Base-by-base conservation (phyloP, 1,139 yeast genomes). In the Suhomyces atakaporum region DNA sequence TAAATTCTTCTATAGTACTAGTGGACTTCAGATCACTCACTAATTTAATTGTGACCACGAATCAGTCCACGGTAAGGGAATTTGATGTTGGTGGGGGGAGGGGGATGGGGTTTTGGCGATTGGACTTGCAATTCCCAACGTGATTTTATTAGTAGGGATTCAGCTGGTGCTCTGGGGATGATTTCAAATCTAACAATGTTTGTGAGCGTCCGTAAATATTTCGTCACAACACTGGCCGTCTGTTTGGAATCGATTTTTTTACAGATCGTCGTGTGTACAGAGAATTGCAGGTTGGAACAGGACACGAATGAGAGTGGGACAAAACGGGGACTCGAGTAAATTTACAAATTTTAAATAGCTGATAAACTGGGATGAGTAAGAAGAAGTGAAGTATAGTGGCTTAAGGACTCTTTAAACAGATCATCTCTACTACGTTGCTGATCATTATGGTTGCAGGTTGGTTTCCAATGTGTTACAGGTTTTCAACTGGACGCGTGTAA, bases 201-300 rank as follows among this genome's bases (percentile, higher is more conserved):
- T 25, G 23, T 24, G 38, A 28, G 33, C 32, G 38, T 29, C 34
- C 31, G 33, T 21, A 29, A 35, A 22, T 26, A 29, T 25, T 30
- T 33, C 35, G 35, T 36, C 35, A 31, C 39, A 31, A 22, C 33
- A 29, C 34, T 37, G 37, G 30, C 29, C 32, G 31, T 19, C 22
- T 33, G 40, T 33, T 29, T 37, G 40, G 40, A 29, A 33, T 37
- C 34, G 36, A 27, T 14, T 37, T 37, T 35, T 37, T 37, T 37
- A 36, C 36, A 37, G 40, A 37, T 37, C 40, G 40, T 37, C 40
- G 37, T 37, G 33, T 33, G 38, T 29, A 37, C 40, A 19, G 40
- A 29, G 32, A 24, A 16, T 37, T 37, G 29, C 40, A 37, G 40
- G 40, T 37, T 37, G 27, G 32, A 35, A 25, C 27, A 29, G 33